Percentiles rank a stretch among this genome's conserved stretches.
Conservation (phyloP, 495 filamentous ascomycete species). For the Aspergillus biplanus region DNA sequence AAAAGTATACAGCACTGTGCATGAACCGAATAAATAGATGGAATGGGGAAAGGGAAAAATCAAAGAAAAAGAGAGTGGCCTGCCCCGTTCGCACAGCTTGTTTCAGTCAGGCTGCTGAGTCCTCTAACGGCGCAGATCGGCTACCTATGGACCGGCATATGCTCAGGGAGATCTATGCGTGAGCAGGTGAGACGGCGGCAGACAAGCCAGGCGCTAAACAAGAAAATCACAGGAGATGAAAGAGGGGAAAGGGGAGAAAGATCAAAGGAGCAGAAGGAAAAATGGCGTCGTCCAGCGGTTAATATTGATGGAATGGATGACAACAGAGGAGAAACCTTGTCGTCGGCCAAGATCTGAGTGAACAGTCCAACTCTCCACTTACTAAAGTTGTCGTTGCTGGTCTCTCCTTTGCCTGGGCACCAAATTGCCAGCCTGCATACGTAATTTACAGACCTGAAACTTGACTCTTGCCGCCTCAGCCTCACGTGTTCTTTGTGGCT, state of each 20-base stretch:
- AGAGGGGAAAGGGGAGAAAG: conserved; percentile 11
- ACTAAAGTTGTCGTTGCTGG: no score
- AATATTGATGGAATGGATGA: conserved; percentile 5
- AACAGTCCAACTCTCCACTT: background rate
- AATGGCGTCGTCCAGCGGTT: conserved; percentile 19
- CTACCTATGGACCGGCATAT: conserved; percentile 16
- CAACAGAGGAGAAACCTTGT: conserved; percentile 14
- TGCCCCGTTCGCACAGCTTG: conserved; percentile 15
- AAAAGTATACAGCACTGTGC: conserved; percentile 1
- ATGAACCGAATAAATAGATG: conserved; percentile 2
- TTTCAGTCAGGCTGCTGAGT: conserved; percentile 10
- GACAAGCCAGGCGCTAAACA: conserved; percentile 5
- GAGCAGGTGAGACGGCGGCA: conserved; percentile 30
- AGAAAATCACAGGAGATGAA: background rate
- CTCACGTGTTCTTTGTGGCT: conserved; percentile 28
- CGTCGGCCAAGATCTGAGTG: conserved; percentile 22
- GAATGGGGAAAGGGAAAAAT: background rate
- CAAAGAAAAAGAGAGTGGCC: conserved; percentile 15
- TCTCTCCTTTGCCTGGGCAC: no score
- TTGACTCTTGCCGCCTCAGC: conserved; percentile 22
- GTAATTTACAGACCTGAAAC: conserved; percentile 34
- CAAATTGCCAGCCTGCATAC: conserved; percentile 1
- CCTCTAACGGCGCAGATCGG: conserved; percentile 10
- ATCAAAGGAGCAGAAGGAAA: conserved; percentile 20
- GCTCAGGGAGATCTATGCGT: conserved; percentile 20